Evolutionary conservation across 2,329 filamentous ascomycete genomes (phyloP).

Genomic region (Bipolaris bicolor): DNA sequence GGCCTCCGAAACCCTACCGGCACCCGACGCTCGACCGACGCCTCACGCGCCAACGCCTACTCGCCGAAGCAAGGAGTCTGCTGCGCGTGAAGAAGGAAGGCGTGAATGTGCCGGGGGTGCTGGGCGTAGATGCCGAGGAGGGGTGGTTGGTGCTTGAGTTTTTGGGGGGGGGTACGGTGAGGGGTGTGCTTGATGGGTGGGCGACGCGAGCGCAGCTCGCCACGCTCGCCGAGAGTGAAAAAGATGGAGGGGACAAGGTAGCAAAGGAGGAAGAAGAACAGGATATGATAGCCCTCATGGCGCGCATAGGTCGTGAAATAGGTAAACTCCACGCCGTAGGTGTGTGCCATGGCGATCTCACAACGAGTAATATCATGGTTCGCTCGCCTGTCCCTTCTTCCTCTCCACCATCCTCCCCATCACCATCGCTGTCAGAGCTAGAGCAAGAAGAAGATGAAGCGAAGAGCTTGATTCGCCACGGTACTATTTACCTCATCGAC

Average conservation of each 20-base stretch:
- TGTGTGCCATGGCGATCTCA: conserved; percentile 92
- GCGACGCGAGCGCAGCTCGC: conserved; percentile 60
- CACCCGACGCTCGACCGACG: conserved; percentile 88
- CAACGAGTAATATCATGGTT: conserved; percentile 96
- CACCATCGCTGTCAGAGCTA: no score
- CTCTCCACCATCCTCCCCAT: conserved; percentile 17
- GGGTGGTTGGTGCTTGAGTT: conserved; percentile 63
- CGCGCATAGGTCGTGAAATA: conserved; percentile 71
- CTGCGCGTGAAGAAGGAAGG: conserved; percentile 79
- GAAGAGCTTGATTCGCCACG: conserved; percentile 53
- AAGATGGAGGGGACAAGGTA: conserved; percentile 1
- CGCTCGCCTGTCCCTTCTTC: conserved; percentile 5
- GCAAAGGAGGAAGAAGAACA: conserved; percentile 32
- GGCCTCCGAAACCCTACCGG: conserved; percentile 87
- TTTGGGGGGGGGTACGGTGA: conserved; percentile 69
- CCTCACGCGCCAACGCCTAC: conserved; percentile 82
- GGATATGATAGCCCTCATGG: conserved; percentile 63
- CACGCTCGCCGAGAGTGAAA: neutral
- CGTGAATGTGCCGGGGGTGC: conserved; percentile 79
- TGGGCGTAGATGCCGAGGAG: conserved; percentile 68
- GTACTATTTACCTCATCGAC: conserved; percentile 89
- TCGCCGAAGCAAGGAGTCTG: conserved; percentile 87
- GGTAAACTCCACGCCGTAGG: conserved; percentile 82
- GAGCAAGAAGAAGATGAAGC: neutral
- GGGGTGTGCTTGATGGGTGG: conserved; percentile 71